phyloP scores from a whole-genome alignment of 2,329 filamentous ascomycete species.

The Fusarium sp. region DNA sequence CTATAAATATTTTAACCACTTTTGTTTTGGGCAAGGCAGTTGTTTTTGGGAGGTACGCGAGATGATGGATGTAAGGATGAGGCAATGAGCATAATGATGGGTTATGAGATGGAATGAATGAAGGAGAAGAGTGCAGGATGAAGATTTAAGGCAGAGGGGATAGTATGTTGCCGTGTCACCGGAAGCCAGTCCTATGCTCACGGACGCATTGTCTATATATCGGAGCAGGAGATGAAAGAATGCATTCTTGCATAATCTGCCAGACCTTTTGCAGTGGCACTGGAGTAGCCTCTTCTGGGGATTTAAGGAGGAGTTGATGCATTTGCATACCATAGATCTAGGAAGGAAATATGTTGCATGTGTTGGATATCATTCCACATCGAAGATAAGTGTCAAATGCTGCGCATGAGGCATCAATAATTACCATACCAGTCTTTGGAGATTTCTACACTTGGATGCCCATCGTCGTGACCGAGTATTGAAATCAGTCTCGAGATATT shows the following conservation, averaged over 20 bases:
- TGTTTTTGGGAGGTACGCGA: conserved; percentile 18
- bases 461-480: neutral
- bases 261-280: conserved; percentile 12
- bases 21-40: conserved; percentile 24
- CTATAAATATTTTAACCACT: conserved; percentile 25
- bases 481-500: neutral
- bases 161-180: conserved; percentile 13
- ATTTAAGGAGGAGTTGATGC: conserved; percentile 23
- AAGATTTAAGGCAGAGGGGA: conserved; percentile 14
- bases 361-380: conserved; percentile 7
- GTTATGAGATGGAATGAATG: conserved; percentile 29
- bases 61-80: conserved; percentile 37
- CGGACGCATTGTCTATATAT: conserved; percentile 26
- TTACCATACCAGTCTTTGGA: conserved; percentile 21
- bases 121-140: conserved; percentile 21
- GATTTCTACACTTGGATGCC: neutral
- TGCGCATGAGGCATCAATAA: conserved; percentile 26
- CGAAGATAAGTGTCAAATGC: conserved; percentile 14
- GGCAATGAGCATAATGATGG: conserved; percentile 39
- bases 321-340: conserved; percentile 46
- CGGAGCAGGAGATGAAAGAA: conserved; percentile 30
- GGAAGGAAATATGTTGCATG: conserved; percentile 38
- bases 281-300: conserved; percentile 3
- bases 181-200: conserved; percentile 21
- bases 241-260: conserved; percentile 29